Conservation (phyloP, 2,329 filamentous ascomycete genomes). For the Aplosporella prunicola region DNA sequence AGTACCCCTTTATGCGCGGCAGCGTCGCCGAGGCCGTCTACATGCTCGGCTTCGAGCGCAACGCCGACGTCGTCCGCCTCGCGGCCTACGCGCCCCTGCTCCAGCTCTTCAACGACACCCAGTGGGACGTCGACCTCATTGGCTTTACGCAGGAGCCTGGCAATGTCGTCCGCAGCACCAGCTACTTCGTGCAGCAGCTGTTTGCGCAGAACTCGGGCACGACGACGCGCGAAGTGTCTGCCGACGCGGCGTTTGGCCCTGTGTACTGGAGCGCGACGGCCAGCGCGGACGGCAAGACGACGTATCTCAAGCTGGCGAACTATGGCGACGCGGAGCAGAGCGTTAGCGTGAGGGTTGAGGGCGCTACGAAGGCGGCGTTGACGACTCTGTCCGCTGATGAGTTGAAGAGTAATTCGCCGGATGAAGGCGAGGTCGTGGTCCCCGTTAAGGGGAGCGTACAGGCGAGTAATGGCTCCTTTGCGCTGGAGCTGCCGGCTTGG, state of each 20-base stretch:
- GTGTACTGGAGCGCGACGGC: constrained; percentile 5
- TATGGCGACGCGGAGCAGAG: constrained; percentile 2
- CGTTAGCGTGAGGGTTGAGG: neutral
- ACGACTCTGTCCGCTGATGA: constrained; percentile 1
- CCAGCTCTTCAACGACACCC: constrained; percentile 8
- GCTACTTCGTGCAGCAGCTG: constrained; percentile 9
- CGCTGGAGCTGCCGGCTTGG: constrained; percentile 3
- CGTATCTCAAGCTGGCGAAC: constrained; percentile 9
- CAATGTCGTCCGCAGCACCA: constrained; percentile 1
- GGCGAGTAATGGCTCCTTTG: neutral
- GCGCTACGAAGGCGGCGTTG: neutral
- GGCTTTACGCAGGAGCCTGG: constrained; percentile 1
- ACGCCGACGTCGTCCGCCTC: constrained; percentile 44
- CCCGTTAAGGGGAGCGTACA: neutral
- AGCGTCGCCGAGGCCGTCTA: constrained; percentile 57
- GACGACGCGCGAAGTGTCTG: neutral
- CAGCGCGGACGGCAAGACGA: neutral
- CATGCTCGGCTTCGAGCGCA: constrained; percentile 56
- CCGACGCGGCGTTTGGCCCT: constrained; percentile 2
- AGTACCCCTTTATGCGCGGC: constrained; percentile 24
- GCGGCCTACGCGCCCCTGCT: constrained; percentile 7
- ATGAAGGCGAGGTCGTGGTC: neutral
- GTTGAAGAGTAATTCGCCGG: neutral
- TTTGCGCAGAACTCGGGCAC: constrained; percentile 3
- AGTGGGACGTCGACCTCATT: constrained; percentile 8